A percentile compares a stretch with the other conserved stretches of the same genome.
phyloP scores from a whole-genome alignment of 2,329 filamentous ascomycete species.

The Cercospora brassicicola region DNA sequence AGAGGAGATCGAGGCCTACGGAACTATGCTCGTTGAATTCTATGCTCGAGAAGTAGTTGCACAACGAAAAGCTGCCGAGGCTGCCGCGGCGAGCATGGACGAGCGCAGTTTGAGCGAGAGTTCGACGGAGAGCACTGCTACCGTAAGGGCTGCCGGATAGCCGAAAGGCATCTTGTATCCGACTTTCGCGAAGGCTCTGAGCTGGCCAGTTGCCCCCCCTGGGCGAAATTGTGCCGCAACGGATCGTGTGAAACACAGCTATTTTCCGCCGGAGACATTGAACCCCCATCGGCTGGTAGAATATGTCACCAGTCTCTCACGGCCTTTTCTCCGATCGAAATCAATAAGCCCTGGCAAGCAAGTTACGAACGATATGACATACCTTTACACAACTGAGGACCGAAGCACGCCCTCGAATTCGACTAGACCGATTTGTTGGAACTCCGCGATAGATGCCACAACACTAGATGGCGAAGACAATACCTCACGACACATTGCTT shows the following conservation, averaged over 20 bases:
- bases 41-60: constrained; percentile 87
- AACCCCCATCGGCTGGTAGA: background rate
- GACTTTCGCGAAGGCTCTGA: background rate
- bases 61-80: constrained; percentile 52
- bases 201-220: background rate
- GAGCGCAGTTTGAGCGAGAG: constrained; percentile 36
- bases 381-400: background rate
- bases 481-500: background rate
- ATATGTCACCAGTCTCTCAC: background rate
- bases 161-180: background rate
- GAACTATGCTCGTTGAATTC: constrained; percentile 97
- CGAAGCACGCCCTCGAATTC: background rate
- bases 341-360: background rate
- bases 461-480: background rate
- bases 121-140: constrained; percentile 36
- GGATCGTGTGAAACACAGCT: background rate
- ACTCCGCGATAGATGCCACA: background rate
- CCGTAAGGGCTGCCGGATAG: constrained; percentile 31
- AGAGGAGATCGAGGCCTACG: constrained; percentile 94
- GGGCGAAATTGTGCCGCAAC: background rate
- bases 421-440: background rate
- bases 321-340: background rate
- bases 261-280: background rate
- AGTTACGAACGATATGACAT: constrained; percentile 10
- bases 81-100: constrained; percentile 27